Evolutionary conservation across 106 monocot species (phyloP), one percentile per base, ranked within the genome.

Genomic region (Dioscorea zingiberensis): DNA sequence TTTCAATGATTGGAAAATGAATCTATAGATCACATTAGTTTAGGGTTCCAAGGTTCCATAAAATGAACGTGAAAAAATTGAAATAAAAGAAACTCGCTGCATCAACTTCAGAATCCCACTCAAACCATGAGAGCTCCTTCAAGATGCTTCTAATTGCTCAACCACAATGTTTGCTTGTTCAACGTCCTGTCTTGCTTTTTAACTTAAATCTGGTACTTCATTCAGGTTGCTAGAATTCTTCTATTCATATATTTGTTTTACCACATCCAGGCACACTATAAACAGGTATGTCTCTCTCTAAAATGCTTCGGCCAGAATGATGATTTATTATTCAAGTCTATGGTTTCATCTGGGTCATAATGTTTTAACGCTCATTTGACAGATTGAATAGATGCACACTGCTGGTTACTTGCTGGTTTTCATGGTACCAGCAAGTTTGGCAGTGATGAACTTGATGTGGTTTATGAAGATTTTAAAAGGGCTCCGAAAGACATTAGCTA

Each of bases 381-480:
- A 95, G 94, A 60, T 95, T 10, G 25, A 55, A 66, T 70, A 85
- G 59, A 83, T 95, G 91, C 83, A 81, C 27, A 74, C 61, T 8
- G 65, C 77, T 56, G 87, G 87, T 27, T 91, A 77, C 66, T 54
- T 91, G 12, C 55, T 95, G 29, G 73, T 70, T 8, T 65, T 95
- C 64, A 21, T 76, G 7, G 94, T 83, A 22, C 91, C 94, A 17
- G 53, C 71, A 6, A 60, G 58, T 2, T 44, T 95, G 54, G 62
- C 74, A 14, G 47, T 76, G 26, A 95, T 95, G 94, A 95, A 95
- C 71, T 32, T 77, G 59, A 76, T 85, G 60, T 95, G 94, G 94
- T 95, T 95, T 55, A 70, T 66, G 44, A 95, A 95, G 82, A 91
- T 95, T 44, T 60, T 91, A 19, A 82, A 71, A 66, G 91, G 94